These are phyloP conservation scores for Nakaseomyces delphensis DNA, from an alignment of 1,139 yeast genomes.

Conservation along the genomic window DNA sequence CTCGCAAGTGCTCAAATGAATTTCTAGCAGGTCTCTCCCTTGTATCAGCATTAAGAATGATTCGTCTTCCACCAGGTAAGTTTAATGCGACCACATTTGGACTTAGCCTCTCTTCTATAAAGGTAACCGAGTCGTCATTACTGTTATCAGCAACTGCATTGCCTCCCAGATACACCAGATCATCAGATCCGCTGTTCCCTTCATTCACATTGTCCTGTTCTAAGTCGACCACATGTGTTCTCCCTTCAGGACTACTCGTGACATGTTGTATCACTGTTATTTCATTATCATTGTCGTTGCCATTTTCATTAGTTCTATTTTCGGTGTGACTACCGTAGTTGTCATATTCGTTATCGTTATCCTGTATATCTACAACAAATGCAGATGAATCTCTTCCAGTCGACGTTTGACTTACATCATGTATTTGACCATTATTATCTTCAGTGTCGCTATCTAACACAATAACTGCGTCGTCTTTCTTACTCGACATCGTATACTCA, in stretches of 20 bases:
- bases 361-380: constrained; percentile 15
- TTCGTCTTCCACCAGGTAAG: constrained; percentile 26
- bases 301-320: background rate
- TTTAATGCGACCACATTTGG: constrained; percentile 20
- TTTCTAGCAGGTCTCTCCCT: constrained; percentile 24
- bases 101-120: constrained; percentile 23
- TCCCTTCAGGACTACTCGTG: background rate
- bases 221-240: background rate
- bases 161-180: background rate
- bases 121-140: constrained; percentile 22
- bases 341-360: constrained; percentile 10
- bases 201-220: background rate
- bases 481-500: background rate
- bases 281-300: constrained; percentile 16
- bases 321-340: constrained; percentile 4
- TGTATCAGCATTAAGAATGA: constrained; percentile 19
- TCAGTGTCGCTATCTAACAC: constrained; percentile 27
- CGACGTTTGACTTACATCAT: constrained; percentile 9
- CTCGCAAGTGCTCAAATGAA: constrained; percentile 21
- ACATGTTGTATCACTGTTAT: constrained; percentile 20
- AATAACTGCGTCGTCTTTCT: constrained; percentile 14
- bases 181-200: background rate
- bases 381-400: constrained; percentile 15
- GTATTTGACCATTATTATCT: constrained; percentile 15
- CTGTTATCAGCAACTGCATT: constrained; percentile 1